Conservation (phyloP, 495 filamentous ascomycete genomes). For the Corynascus novoguineensis region DNA sequence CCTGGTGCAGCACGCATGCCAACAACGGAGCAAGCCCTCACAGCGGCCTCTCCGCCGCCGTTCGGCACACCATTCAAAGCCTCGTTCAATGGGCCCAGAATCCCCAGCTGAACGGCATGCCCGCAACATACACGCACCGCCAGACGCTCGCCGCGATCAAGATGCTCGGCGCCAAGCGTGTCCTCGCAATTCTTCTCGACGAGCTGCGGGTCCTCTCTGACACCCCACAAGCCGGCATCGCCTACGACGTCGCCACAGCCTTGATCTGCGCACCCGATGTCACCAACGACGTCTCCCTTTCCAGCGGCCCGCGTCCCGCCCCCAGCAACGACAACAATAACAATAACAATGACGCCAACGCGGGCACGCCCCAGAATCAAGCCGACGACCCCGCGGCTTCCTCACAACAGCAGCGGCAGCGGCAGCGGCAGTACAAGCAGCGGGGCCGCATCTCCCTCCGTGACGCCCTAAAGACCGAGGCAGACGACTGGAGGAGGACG, state of each 20-base stretch:
- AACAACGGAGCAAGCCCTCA: conserved; percentile 25
- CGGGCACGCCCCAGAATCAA: not conserved
- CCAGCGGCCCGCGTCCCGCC: conserved; percentile 13
- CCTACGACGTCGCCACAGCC: conserved; percentile 67
- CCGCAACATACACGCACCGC: conserved; percentile 73
- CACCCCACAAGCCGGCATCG: conserved; percentile 52
- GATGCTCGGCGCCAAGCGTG: conserved; percentile 62
- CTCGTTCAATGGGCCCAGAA: conserved; percentile 69
- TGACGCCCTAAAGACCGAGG: conserved; percentile 62
- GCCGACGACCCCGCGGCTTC: no score
- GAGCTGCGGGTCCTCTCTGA: conserved; percentile 56
- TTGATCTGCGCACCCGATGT: conserved; percentile 67
- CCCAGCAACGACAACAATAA: conserved; percentile 25
- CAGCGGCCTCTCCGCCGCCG: conserved; percentile 56
- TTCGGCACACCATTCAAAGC: conserved; percentile 60
- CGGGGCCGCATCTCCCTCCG: conserved; percentile 48
- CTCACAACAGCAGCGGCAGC: not conserved
- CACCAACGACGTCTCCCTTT: conserved; percentile 41
- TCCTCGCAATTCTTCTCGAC: conserved; percentile 59
- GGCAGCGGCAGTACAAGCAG: conserved; percentile 10
- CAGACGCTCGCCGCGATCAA: conserved; percentile 60
- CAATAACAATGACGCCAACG: conserved; percentile 20
- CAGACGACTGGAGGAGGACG: conserved; percentile 56
- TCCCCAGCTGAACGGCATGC: conserved; percentile 57
- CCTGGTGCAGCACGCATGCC: conserved; percentile 53